phyloP scores from a whole-genome alignment of 2,329 filamentous ascomycete genomes.

The Trichoderma atroviride region DNA sequence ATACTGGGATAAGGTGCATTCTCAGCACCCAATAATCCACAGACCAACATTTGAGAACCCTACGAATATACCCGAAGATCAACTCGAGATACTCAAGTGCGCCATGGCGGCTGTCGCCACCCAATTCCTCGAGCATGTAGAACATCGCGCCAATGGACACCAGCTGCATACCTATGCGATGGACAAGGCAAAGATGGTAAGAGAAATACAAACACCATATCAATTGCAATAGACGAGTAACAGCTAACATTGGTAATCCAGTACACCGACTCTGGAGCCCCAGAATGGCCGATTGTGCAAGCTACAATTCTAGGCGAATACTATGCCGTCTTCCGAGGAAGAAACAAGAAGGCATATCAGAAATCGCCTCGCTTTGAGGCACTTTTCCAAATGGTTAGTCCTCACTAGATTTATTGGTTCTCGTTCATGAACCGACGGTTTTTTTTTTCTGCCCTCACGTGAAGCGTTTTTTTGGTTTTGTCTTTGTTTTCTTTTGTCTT shows the following conservation, averaged over 20 bases:
- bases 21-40: constrained; percentile 55
- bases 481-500: constrained; percentile 28
- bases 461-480: constrained; percentile 13
- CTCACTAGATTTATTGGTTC: constrained; percentile 23
- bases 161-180: constrained; percentile 55
- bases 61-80: constrained; percentile 37
- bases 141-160: constrained; percentile 54
- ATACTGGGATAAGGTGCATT: constrained; percentile 57
- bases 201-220: constrained; percentile 32
- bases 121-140: constrained; percentile 52
- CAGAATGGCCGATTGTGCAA: constrained; percentile 57
- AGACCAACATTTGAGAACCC: constrained; percentile 47
- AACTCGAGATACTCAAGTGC: constrained; percentile 49
- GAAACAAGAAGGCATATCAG: constrained; percentile 49
- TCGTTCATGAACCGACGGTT: background rate
- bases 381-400: constrained; percentile 58
- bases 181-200: constrained; percentile 54
- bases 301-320: constrained; percentile 58
- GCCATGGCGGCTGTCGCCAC: constrained; percentile 62
- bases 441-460: constrained; percentile 4
- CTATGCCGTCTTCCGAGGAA: constrained; percentile 58
- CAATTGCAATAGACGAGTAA: too few species aligned
- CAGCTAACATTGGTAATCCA: constrained; percentile 13
- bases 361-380: constrained; percentile 54
- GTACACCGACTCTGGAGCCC: constrained; percentile 24